A percentile compares a stretch with the other conserved stretches of the same genome.
These are phyloP conservation scores for Phoma sp. DNA, from an alignment of 2,329 filamentous ascomycete species.

Conservation along the genomic window DNA sequence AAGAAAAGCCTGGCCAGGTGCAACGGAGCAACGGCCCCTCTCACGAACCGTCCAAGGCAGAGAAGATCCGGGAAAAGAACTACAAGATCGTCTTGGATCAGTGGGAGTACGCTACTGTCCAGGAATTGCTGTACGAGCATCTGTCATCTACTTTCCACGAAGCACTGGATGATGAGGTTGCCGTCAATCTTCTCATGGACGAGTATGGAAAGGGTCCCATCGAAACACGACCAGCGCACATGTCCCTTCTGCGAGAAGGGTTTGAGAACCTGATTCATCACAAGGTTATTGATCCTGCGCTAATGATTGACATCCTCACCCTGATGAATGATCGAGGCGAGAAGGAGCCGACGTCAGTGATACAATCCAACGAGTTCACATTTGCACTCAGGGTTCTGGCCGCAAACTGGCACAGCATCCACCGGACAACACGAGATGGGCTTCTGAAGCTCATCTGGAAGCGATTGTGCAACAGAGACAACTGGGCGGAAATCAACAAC, in stretches of 20 bases:
- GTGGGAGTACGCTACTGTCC: slow-evolving; percentile 76
- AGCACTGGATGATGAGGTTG: slow-evolving; percentile 81
- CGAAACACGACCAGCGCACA: slow-evolving; percentile 70
- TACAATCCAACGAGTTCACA: slow-evolving; percentile 71
- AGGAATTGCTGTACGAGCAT: slow-evolving; percentile 77
- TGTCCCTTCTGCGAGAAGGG: slow-evolving; percentile 73
- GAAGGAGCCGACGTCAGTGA: slow-evolving; percentile 49
- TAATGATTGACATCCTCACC: slow-evolving; percentile 79
- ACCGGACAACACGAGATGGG: slow-evolving; percentile 55
- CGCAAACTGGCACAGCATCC: slow-evolving; percentile 61
- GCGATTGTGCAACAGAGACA: slow-evolving; percentile 80
- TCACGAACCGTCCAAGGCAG: slow-evolving; percentile 46
- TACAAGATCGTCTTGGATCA: slow-evolving; percentile 61
- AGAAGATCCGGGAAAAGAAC: slow-evolving; percentile 48
- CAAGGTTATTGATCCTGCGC: slow-evolving; percentile 66
- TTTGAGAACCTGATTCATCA: slow-evolving; percentile 75
- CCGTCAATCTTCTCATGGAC: slow-evolving; percentile 77
- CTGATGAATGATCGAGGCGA: slow-evolving; percentile 68
- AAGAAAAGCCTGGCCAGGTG: slow-evolving; percentile 55
- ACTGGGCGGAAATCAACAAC: slow-evolving; percentile 83
- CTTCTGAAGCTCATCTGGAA: slow-evolving; percentile 80
- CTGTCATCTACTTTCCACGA: slow-evolving; percentile 71
- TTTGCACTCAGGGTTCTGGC: slow-evolving; percentile 69
- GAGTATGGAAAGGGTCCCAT: slow-evolving; percentile 63
- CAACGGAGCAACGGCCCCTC: slow-evolving; percentile 41